Base-by-base conservation (phyloP, 805 yeast genomes). In the Kodamaea hsintzibuensis region DNA sequence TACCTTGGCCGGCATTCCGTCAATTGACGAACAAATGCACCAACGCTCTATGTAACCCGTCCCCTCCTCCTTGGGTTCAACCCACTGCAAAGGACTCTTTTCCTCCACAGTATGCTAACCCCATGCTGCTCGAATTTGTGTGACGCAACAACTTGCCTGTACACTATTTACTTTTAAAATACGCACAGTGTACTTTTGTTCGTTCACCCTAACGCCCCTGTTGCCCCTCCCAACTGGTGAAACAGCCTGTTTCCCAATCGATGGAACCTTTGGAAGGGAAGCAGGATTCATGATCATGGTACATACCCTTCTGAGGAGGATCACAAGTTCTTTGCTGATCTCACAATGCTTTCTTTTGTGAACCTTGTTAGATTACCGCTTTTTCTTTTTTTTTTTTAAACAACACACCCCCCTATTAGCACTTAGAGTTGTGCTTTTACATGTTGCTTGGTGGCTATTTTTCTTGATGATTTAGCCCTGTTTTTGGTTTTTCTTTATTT, bases 81-180 rank as follows among this genome's bases (percentile, higher is more conserved):
- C 13, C 35, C 35, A 5, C 35, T 30, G 35, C 35, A 30, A 30
- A 9, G 35, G 13, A 30, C 35, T 30, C 35, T 30, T 30, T 30
- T 12, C 35, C 35, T 30, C 35, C 35, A n/a, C 35, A 30, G 35
- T 30, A 30, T 30, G 35, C 35, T 30, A 30, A 30, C 35, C 35
- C 35, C 35, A 30, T 30, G 42, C 42, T 16, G 14, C 16, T 40
- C 25, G 19, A 19, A 12, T 19, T 40, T 14, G 44, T 17, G 44
- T 40, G 44, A 40, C 44, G 44, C 44, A 40, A 40, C 44, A 16
- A 7, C 22, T 3, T 40, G 44, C 44, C 44, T 40, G 44, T 40
- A 40, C 44, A 40, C 25, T 40, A 40, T 30, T 30, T 30, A 30
- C 35, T 30, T 9, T 10, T 10, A 30, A 22, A 22, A 12, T 30